Base-by-base conservation (phyloP, 257 asterid genomes). In the Solanum tarapatanum region DNA sequence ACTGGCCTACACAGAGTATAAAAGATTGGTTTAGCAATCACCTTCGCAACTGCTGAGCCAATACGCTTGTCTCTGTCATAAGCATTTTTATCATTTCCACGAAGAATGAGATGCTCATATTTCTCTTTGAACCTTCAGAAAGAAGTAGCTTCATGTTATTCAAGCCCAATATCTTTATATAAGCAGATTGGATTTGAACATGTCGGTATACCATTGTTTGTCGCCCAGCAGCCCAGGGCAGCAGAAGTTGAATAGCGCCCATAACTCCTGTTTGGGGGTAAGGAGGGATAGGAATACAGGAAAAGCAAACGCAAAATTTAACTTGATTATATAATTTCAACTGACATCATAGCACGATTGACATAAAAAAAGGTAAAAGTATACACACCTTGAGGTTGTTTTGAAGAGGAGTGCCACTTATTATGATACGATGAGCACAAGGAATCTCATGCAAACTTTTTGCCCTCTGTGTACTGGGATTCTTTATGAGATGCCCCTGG, bases 381-480 rank as follows among this genome's bases (percentile, higher is more conserved):
- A 87, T 62, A 4, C 45, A 37, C 91, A 96, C 99, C 98, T 96
- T 96, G 10, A 96, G 96, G 92, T 96, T 94, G 92, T 96, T 96
- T 88, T 96, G 99, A 87, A 96, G 94, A 87, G 99, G 99, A 32
- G 99, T 96, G 90, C 99, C 99, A 88, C 99, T 96, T 88, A 96
- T 96, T 64, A 96, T 95, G 91, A 96, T 89, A 75, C 98, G 98
- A 88, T 90, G 99, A 87, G 87, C 92, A 86, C 98, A 95, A 58
- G 99, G 98, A 87, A 96, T 93, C 90, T 94, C 95, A 87, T 94
- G 98, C 92, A 96, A 93, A 92, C 98, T 94, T 93, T 96, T 94
- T n/a, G 99, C 98, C 90, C 99, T 95, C 90, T 96, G 98, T 39
- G 99, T 96, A 87, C 95, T 94, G 41, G 98, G 99, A 91, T 96